Conservation (phyloP, 495 filamentous ascomycete species). For the Penicillium cosmopolitanum region DNA sequence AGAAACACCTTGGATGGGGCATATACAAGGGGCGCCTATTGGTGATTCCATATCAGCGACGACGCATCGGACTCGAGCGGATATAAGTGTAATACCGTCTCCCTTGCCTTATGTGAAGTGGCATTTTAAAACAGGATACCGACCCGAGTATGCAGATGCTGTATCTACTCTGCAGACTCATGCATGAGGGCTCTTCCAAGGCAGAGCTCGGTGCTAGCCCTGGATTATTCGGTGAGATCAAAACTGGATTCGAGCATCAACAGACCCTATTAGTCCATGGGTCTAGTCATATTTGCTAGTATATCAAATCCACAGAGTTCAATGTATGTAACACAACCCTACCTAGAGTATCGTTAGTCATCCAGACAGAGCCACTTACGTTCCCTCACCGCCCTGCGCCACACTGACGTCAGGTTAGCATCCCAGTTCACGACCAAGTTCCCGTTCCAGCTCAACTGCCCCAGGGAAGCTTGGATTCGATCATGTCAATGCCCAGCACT, state of each 20-base stretch:
- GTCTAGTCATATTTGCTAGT: too few relatives aligned
- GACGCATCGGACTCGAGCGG: too few relatives aligned
- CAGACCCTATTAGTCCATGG: neutral
- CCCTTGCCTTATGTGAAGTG: neutral
- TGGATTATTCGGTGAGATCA: too few relatives aligned
- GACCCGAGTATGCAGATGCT: too few relatives aligned
- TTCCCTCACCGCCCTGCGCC: neutral
- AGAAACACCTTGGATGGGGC: neutral
- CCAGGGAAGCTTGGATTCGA: slow-evolving; percentile 4
- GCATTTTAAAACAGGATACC: too few relatives aligned
- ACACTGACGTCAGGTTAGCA: slow-evolving; percentile 2
- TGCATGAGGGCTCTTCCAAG: neutral
- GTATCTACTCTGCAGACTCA: neutral
- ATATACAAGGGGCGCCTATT: neutral
- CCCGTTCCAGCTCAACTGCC: neutral
- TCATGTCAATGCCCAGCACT: neutral
- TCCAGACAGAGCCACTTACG: neutral
- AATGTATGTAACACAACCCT: too few relatives aligned
- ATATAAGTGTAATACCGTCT: too few relatives aligned
- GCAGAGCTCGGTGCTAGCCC: too few relatives aligned
- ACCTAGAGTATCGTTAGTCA: too few relatives aligned
- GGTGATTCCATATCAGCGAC: too few relatives aligned
- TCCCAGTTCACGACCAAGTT: neutral
- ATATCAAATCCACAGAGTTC: too few relatives aligned
- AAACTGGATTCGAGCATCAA: neutral